phyloP scores from a whole-genome alignment of 148 eudicot species.

The Talinum fruticosum region DNA sequence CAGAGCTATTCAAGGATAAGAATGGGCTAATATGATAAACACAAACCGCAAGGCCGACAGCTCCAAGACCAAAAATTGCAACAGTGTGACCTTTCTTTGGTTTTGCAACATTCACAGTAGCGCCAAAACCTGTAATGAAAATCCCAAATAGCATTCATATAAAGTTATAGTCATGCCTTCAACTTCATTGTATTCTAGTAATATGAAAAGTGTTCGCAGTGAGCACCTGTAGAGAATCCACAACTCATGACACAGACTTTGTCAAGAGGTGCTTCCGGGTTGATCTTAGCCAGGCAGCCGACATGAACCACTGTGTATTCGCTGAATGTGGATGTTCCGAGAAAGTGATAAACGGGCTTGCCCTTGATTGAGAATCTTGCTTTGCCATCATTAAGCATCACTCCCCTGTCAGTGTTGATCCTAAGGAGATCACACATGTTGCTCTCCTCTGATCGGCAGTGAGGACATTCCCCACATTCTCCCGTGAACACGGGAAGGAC shows the following conservation, averaged over 20 bases:
- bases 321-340: constrained; percentile 72
- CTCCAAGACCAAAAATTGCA: constrained; percentile 74
- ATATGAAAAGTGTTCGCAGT: neutral
- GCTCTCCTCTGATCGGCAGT: constrained; percentile 71
- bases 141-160: neutral
- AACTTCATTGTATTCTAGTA: neutral
- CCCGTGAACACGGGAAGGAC: constrained; percentile 75
- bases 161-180: neutral
- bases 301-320: constrained; percentile 61
- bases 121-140: constrained; percentile 53
- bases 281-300: constrained; percentile 65
- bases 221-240: constrained; percentile 62
- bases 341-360: constrained; percentile 56
- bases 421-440: constrained; percentile 75
- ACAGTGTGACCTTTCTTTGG: constrained; percentile 70
- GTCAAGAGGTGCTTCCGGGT: constrained; percentile 67
- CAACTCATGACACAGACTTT: constrained; percentile 77
- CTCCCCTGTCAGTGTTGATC: constrained; percentile 72
- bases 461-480: constrained; percentile 63
- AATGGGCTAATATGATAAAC: neutral
- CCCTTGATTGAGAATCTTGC: constrained; percentile 60
- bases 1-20: neutral
- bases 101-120: constrained; percentile 77
- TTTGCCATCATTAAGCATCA: constrained; percentile 54
- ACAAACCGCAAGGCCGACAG: constrained; percentile 81